These are phyloP conservation scores for Brachypodium distachyon DNA, from an alignment of 202 grass and related monocot species.

Conservation along the genomic window DNA sequence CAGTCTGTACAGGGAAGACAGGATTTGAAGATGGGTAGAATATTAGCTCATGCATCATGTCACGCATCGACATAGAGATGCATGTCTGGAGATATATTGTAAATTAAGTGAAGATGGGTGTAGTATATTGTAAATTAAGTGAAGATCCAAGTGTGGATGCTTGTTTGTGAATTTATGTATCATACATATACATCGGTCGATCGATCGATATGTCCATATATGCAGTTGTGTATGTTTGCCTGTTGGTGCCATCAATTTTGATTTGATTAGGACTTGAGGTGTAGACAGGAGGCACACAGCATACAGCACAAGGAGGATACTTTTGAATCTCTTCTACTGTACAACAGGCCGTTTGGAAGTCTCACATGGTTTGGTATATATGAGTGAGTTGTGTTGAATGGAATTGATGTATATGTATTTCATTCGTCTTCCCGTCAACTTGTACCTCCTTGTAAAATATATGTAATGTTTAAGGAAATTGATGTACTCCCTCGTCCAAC, in stretches of 20 bases:
- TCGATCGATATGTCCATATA: background rate
- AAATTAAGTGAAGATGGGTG: too few relatives aligned
- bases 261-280: background rate
- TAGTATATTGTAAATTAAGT: conserved; percentile 30
- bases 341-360: background rate
- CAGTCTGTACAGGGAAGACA: conserved; percentile 9
- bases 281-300: background rate
- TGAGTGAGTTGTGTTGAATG: too few relatives aligned
- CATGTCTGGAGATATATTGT: background rate
- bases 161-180: background rate
- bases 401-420: too few relatives aligned
- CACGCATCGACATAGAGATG: conserved; percentile 14
- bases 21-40: background rate
- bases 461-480: too few relatives aligned
- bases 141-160: background rate
- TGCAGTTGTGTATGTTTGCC: background rate
- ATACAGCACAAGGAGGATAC: background rate
- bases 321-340: background rate
- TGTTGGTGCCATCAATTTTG: conserved; percentile 20
- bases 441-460: too few relatives aligned
- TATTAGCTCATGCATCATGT: conserved; percentile 20
- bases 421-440: too few relatives aligned
- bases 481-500: too few relatives aligned
- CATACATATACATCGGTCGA: background rate
- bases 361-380: too few relatives aligned